Evolutionary conservation across 192 early-diverging fungal genomes (phyloP), one percentile per base, ranked within the genome.

Genomic region (Backusella liffmaniae): DNA sequence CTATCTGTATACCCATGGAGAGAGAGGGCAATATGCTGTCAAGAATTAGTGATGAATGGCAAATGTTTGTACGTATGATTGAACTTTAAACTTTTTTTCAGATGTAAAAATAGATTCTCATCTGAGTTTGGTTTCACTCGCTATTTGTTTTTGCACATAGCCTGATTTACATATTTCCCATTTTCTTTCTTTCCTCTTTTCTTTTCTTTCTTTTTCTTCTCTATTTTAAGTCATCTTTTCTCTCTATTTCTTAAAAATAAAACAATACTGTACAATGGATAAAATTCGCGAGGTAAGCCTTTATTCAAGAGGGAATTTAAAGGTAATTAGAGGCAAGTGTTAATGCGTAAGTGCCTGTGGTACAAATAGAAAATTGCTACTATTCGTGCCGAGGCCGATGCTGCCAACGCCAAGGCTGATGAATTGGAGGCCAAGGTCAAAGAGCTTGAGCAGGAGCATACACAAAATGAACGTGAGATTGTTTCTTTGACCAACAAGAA

Each of bases 391-490:
- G 90, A 93, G 75, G 85, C 87, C 49, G 92, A 94, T 39, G 86
- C 81, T 15, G 86, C 88, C 59, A 77, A 77, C 67, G 86, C 83
- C 73, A 88, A 87, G 21, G 89, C 87, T 32, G 91, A 92, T 36
- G 76, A 81, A 26, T 83, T 87, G 34, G 91, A 92, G 82, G 73
- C 56, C 15, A 79, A 87, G 15, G 76, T 86, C 70, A 93, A 93
- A 83, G 73, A 73, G 66, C 65, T 88, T 7, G 62, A 83, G 77
- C 84, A 85, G 51, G 86, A 91, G 77, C 77, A 88, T 71, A 87
- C 82, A 7, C 80, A 84, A 73, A 90, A 90, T 72, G 93, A 94
- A 37, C 90, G 90, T 74, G 91, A 93, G 70, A 79, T 92, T 59
- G 86, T 88, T 12, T 91, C 92, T n/a, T 84, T 91, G 66, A 88